These are phyloP conservation scores for Sclerotinia glacialis DNA, from an alignment of 2,329 filamentous ascomycete species.

Conservation along the genomic window DNA sequence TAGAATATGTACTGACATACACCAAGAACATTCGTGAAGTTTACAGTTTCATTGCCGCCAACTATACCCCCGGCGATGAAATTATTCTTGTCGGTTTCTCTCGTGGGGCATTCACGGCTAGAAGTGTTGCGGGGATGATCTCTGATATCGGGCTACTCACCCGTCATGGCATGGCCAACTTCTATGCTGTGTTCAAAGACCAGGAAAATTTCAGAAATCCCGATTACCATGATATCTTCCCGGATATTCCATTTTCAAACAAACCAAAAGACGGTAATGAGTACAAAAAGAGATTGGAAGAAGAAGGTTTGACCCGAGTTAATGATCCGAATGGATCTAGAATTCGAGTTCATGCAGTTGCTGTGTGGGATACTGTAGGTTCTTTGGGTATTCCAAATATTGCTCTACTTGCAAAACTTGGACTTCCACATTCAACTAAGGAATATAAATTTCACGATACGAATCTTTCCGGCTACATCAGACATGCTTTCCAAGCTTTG, in stretches of 20 bases:
- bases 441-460: conserved; percentile 46
- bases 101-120: conserved; percentile 44
- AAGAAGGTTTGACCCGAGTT: conserved; percentile 42
- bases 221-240: conserved; percentile 40
- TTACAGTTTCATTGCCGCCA: conserved; percentile 46
- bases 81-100: conserved; percentile 45
- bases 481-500: conserved; percentile 51
- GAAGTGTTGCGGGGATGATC: conserved; percentile 41
- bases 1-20: conserved; percentile 42
- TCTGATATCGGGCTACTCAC: conserved; percentile 42
- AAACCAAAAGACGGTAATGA: conserved; percentile 32
- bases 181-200: conserved; percentile 45
- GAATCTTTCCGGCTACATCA: conserved; percentile 43
- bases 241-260: conserved; percentile 34
- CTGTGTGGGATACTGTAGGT: conserved; percentile 49
- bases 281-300: conserved; percentile 42
- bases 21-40: conserved; percentile 48
- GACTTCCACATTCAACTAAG: conserved; percentile 40
- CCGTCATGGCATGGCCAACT: conserved; percentile 44
- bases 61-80: conserved; percentile 44
- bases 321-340: conserved; percentile 38
- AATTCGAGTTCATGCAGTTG: conserved; percentile 47
- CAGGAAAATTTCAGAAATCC: conserved; percentile 39
- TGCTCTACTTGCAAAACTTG: conserved; percentile 40
- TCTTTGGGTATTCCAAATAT: conserved; percentile 44